Conservation (phyloP, 768 basidiomycete species). For the Podaxis sp. region DNA sequence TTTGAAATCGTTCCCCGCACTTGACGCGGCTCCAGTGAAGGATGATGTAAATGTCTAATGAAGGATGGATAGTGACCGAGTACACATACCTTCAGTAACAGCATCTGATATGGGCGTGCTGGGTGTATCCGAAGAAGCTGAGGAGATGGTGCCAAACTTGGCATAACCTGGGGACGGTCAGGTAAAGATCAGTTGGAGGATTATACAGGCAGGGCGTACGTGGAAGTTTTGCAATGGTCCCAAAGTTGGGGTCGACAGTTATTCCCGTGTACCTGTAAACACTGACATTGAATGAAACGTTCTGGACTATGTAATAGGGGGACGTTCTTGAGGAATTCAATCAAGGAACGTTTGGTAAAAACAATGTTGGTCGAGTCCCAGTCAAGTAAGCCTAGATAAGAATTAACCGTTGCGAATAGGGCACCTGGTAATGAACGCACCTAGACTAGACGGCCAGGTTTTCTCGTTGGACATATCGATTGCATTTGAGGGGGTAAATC, state of each 20-base stretch:
- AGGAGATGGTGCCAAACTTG: slow-evolving; percentile 60
- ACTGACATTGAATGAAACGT: neutral
- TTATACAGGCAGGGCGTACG: slow-evolving; percentile 40
- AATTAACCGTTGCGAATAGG: neutral
- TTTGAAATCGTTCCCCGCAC: slow-evolving; percentile 37
- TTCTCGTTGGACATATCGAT: slow-evolving; percentile 68
- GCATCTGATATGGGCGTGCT: neutral
- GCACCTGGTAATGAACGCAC: slow-evolving; percentile 29
- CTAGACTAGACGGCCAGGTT: slow-evolving; percentile 70
- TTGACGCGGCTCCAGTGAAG: slow-evolving; percentile 9
- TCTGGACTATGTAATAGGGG: neutral
- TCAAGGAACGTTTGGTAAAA: slow-evolving; percentile 74
- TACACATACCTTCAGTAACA: neutral
- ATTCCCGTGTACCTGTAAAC: slow-evolving; percentile 63
- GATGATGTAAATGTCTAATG: neutral
- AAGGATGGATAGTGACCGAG: neutral
- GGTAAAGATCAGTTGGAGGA: neutral
- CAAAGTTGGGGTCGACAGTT: slow-evolving; percentile 75
- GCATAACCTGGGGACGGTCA: slow-evolving; percentile 56
- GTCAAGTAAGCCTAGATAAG: slow-evolving; percentile 65
- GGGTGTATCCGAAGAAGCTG: slow-evolving; percentile 16
- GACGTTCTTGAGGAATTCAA: slow-evolving; percentile 76
- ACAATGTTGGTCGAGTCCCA: slow-evolving; percentile 78
- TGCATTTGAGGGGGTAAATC: slow-evolving; percentile 56
- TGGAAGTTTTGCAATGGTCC: slow-evolving; percentile 74